These are phyloP conservation scores for Colletotrichum navitas DNA, from an alignment of 2,329 filamentous ascomycete species.

Conservation along the genomic window DNA sequence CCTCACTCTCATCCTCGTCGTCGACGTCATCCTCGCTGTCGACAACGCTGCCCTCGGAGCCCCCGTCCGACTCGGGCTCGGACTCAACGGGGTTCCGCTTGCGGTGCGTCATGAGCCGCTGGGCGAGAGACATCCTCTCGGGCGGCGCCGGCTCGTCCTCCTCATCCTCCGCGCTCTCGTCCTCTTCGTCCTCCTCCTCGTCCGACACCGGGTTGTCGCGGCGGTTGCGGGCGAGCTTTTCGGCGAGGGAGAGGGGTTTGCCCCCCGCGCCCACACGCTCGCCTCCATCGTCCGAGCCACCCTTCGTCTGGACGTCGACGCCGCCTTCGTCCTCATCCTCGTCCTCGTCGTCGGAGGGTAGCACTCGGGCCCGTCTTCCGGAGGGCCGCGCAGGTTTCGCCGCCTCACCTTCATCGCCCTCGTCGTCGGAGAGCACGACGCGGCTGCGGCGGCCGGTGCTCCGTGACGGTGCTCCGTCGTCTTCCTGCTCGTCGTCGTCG, in stretches of 20 bases:
- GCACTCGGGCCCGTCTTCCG: constrained; percentile 25
- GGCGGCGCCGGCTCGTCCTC: constrained; percentile 37
- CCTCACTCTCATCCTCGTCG: constrained; percentile 44
- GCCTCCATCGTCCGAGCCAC: background rate
- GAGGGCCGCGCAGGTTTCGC: background rate
- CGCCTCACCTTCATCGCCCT: constrained; percentile 30
- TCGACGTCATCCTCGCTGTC: constrained; percentile 42
- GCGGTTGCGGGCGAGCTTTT: constrained; percentile 32
- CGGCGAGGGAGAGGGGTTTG: constrained; percentile 18
- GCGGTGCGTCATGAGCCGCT: constrained; percentile 44
- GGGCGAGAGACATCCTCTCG: constrained; percentile 43
- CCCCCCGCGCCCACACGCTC: background rate
- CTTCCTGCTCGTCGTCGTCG: constrained; percentile 44
- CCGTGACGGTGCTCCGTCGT: constrained; percentile 13
- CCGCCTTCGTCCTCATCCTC: constrained; percentile 40
- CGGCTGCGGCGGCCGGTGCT: constrained; percentile 41
- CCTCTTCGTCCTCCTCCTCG: constrained; percentile 36
- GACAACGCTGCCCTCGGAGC: constrained; percentile 43
- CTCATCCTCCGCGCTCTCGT: no score
- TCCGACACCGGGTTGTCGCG: constrained; percentile 27
- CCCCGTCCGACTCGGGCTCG: constrained; percentile 40
- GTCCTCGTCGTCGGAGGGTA: constrained; percentile 24
- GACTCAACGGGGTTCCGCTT: constrained; percentile 42
- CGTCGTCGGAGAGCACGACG: constrained; percentile 45
- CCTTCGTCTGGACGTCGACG: constrained; percentile 7